A percentile compares a stretch with the other conserved stretches of the same genome.
These are phyloP conservation scores for Paraphoma chrysanthemicola DNA, from an alignment of 2,329 filamentous ascomycete genomes.

Conservation along the genomic window DNA sequence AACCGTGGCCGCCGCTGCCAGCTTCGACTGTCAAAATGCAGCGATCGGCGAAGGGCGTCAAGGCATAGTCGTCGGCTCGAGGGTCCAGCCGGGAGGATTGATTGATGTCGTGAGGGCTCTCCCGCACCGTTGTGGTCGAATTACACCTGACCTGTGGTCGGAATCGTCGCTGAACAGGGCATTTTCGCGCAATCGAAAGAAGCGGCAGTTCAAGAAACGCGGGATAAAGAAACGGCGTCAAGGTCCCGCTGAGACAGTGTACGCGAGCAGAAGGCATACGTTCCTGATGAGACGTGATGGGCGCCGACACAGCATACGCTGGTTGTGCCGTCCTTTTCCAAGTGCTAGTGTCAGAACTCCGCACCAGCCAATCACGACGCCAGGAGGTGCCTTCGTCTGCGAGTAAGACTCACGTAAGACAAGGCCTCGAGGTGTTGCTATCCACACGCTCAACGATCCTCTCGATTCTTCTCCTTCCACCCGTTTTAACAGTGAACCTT, in stretches of 20 bases:
- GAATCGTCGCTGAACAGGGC: conserved; percentile 18
- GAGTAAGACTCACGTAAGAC: neutral
- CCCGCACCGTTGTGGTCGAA: conserved; percentile 24
- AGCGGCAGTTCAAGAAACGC: conserved; percentile 40
- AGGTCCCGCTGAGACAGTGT: conserved; percentile 40
- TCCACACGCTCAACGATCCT: too few relatives aligned
- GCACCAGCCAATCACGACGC: conserved; percentile 15
- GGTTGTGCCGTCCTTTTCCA: neutral
- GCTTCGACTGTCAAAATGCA: conserved; percentile 79
- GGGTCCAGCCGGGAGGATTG: conserved; percentile 69
- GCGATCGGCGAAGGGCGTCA: conserved; percentile 85
- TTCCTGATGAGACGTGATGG: neutral
- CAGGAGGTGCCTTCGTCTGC: conserved; percentile 1
- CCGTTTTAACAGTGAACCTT: too few relatives aligned
- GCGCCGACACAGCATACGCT: neutral
- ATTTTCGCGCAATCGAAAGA: conserved; percentile 27
- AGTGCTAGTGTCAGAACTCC: conserved; percentile 15
- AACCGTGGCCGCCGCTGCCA: conserved; percentile 86
- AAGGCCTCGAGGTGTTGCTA: too few relatives aligned
- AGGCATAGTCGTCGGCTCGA: conserved; percentile 80
- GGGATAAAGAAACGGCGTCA: conserved; percentile 57
- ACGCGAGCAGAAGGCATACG: conserved; percentile 42
- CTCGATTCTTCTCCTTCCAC: too few relatives aligned
- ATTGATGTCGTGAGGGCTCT: conserved; percentile 13
- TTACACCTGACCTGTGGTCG: conserved; percentile 34